Evolutionary conservation across 257 asterid genomes (phyloP), one percentile per base, ranked within the genome.

Genomic region (Solanum phureja): DNA sequence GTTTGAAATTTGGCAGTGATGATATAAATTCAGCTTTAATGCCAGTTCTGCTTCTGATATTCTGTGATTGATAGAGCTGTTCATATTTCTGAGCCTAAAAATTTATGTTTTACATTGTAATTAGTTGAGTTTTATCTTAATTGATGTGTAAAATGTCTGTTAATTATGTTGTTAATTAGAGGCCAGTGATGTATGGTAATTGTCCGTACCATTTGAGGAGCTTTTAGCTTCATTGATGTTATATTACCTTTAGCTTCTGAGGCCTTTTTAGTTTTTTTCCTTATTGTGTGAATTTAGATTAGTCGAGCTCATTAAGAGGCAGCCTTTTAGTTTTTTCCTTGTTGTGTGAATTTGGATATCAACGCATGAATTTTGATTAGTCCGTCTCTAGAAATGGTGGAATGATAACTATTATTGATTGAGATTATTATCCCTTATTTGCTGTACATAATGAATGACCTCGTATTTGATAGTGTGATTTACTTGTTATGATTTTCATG

Each of bases 11-110:
- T 1, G 92, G 98, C 96, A 29, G 79, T 93, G 98, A 96, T 91
- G 98, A 92, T 91, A 74, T 21, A 87, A 7, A 27, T 76, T 95
- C 95, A 98, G 97, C 94, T 92, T 85, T 87, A 83, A 92, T 84
- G 98, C 98, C 98, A 97, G 99, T 97, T 97, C 99, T 95, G 98
- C 99, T 95, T 95, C 99, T 91, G 99, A 95, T 88, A 86, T 93
- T 92, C 92, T 94, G 77, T 95, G 99, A 97, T 97, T 73, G 98
- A 95, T 66, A 95, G 90, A 94, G 99, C 98, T 97, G 98, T 92
- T 37, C 75, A 84, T 72, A 27, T 86, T 81, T 89, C 95, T 93
- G 98, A 96, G 96, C 94, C 94, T 87, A 11, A 1, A 40, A 11
- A 40, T 3, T 40, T 16, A 12, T 10, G 37, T 12, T 79, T 76